Base-by-base conservation (phyloP, 495 filamentous ascomycete species). In the Penicillium canescens region DNA sequence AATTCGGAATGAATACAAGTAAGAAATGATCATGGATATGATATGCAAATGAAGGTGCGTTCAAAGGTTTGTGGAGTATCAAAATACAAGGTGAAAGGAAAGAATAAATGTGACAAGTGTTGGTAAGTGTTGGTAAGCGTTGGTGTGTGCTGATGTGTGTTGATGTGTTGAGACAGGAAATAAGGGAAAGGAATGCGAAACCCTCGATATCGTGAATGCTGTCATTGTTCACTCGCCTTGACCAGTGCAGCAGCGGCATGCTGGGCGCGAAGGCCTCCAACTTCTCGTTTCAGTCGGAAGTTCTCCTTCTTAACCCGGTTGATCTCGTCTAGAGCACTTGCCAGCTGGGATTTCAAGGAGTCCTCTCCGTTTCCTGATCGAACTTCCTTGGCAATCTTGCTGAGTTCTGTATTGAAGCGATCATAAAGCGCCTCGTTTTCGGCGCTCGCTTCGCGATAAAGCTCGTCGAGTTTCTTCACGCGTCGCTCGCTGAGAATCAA, bases 361-460 rank as follows among this genome's bases (percentile, higher is more conserved):
- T 89, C 86, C 58, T 89, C 88, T 0, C 83, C 88, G 35, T 86
- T 87, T 20, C 87, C 84, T 5, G 80, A 79, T 62, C 86, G 87
- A 33, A 94, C 79, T 8, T 85, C 87, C 61, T 82, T 86, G 16
- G 90, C 77, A 48, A 97, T 87, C 76, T 90, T 92, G 47, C 82
- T 88, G 42, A 98, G 72, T 66, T 98, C 94, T 21, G 83, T 80
- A 59, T 97, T 96, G 75, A 97, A 96, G 56, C 87, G 88, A 58
- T 92, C 89, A 67, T 97, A 97, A 36, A 97, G 77, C 43, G 94
- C 83, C 70, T 97, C 93, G 57, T 97, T 98, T 75, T 98, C 94
- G 0, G 90, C 90, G 62, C 85, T 93, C 14, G 86, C 83, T 60
- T 96, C 88, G 53, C 91, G 89, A 71, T 95, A 94, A 34, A 96